Conservation (phyloP, 2,329 filamentous ascomycete genomes). For the Stachybotrys echinatus region DNA sequence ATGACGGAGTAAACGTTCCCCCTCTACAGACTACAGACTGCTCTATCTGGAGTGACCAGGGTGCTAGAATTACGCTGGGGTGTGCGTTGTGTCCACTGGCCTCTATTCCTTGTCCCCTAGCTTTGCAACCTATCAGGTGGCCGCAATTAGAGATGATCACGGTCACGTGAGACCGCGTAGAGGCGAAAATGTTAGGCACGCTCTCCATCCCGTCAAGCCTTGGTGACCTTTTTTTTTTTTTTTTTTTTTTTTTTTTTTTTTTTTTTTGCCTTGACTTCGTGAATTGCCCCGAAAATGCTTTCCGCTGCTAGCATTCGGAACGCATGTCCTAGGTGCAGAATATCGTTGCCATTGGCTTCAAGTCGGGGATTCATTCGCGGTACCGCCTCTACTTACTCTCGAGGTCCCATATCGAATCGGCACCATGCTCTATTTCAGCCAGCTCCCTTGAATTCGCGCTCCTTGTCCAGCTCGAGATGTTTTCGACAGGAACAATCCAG, state of each 20-base stretch:
- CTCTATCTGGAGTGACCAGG: too few relatives aligned
- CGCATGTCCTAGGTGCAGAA: constrained; percentile 23
- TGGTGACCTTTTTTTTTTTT: constrained; percentile 7
- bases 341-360: background rate
- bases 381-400: constrained; percentile 5
- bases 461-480: constrained; percentile 21
- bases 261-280: too few relatives aligned
- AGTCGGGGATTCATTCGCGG: background rate
- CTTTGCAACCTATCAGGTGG: constrained; percentile 8
- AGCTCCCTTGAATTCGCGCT: constrained; percentile 16
- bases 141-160: constrained; percentile 2
- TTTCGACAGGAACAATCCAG: constrained; percentile 12
- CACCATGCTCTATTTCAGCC: constrained; percentile 3
- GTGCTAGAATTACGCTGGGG: too few relatives aligned
- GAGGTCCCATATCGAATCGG: constrained; percentile 1
- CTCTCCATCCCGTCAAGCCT: constrained; percentile 7
- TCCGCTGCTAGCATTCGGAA: constrained; percentile 25
- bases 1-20: background rate
- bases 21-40: too few relatives aligned
- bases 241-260: too few relatives aligned
- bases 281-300: constrained; percentile 20
- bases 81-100: background rate
- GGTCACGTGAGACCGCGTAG: constrained; percentile 22
- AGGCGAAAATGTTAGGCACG: constrained; percentile 14
- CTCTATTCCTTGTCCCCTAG: background rate